Percentiles rank a stretch among this genome's conserved stretches.
Conservation (phyloP, 2,329 filamentous ascomycete genomes). For the Sarocladium kiliense region DNA sequence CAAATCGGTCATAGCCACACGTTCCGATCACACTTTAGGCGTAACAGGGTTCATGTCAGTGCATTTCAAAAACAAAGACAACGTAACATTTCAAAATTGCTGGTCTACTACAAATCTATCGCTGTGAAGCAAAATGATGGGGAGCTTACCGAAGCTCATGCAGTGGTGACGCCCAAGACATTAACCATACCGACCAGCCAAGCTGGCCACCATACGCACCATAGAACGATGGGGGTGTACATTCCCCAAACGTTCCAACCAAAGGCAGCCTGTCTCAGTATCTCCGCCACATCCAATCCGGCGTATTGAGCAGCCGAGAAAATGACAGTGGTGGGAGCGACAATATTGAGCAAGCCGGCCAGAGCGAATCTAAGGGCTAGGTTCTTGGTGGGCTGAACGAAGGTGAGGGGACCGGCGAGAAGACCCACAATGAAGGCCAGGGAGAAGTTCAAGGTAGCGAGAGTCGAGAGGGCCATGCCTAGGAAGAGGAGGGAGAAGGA, state of each 20-base stretch:
- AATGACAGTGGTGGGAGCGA: slow-evolving; percentile 57
- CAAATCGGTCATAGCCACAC: neutral
- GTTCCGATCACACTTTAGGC: too few relatives aligned
- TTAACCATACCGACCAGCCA: slow-evolving; percentile 66
- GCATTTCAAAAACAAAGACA: neutral
- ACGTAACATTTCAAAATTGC: neutral
- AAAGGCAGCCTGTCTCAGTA: slow-evolving; percentile 71
- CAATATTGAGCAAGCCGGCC: slow-evolving; percentile 42
- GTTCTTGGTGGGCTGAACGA: slow-evolving; percentile 49
- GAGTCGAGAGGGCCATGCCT: slow-evolving; percentile 84
- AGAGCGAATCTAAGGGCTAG: slow-evolving; percentile 36
- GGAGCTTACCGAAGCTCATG: neutral
- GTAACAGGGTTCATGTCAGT: neutral
- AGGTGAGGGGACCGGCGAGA: slow-evolving; percentile 72
- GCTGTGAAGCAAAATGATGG: neutral
- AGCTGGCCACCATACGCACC: slow-evolving; percentile 93
- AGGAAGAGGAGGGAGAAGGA: slow-evolving; percentile 89
- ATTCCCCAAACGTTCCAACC: slow-evolving; percentile 87
- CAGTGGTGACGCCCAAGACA: slow-evolving; percentile 36
- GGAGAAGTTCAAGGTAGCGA: slow-evolving; percentile 94
- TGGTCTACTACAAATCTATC: neutral
- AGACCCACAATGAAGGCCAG: slow-evolving; percentile 82
- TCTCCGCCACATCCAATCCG: slow-evolving; percentile 40
- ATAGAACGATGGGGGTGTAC: slow-evolving; percentile 85
- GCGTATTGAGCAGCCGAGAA: slow-evolving; percentile 39